These are phyloP conservation scores for Phylloporus arenicola DNA, from an alignment of 768 basidiomycete genomes.

Conservation along the genomic window DNA sequence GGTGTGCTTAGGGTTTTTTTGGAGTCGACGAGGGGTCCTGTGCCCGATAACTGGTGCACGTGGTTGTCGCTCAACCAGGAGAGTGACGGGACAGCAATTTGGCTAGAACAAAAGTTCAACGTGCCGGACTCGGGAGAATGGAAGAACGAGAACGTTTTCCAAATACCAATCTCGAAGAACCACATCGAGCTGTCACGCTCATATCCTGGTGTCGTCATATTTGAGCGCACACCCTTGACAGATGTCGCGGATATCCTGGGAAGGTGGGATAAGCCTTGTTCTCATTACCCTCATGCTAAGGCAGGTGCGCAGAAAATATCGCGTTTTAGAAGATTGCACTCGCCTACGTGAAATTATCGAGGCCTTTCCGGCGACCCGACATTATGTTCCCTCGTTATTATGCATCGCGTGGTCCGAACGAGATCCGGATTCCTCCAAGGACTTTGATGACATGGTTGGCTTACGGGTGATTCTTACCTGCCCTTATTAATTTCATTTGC, in stretches of 20 bases:
- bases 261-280: constrained; percentile 38
- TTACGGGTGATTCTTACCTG: not conserved
- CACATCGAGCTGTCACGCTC: constrained; percentile 12
- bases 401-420: constrained; percentile 56
- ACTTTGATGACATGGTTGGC: constrained; percentile 59
- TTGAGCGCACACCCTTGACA: constrained; percentile 66
- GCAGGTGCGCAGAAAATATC: constrained; percentile 53
- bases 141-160: constrained; percentile 54
- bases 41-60: constrained; percentile 47
- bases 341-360: constrained; percentile 62
- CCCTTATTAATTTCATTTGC: constrained; percentile 4
- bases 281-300: not conserved
- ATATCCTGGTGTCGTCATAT: constrained; percentile 66
- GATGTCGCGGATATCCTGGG: constrained; percentile 62
- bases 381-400: constrained; percentile 59
- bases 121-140: constrained; percentile 60
- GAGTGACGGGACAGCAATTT: constrained; percentile 71
- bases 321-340: constrained; percentile 64
- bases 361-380: constrained; percentile 46
- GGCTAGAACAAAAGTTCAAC: constrained; percentile 74
- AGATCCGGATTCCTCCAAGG: constrained; percentile 36
- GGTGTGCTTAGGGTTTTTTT: constrained; percentile 31
- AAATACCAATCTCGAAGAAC: constrained; percentile 41
- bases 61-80: constrained; percentile 77
- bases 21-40: constrained; percentile 28